phyloP scores from a whole-genome alignment of 1,284 basidiomycete species.

The Sporisorium reilianum region DNA sequence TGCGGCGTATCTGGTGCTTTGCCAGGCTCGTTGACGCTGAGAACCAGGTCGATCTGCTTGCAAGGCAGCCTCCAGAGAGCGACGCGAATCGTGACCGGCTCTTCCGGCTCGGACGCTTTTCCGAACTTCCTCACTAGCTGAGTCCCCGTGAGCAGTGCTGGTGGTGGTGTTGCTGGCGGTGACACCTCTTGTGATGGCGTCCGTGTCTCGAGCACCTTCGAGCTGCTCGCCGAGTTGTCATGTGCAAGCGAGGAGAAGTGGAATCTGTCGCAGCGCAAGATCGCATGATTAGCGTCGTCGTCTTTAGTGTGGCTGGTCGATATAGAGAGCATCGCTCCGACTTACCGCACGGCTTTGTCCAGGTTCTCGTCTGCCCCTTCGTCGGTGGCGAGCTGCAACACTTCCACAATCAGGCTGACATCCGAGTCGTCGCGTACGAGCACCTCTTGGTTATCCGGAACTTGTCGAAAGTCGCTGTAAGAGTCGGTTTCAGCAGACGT shows the following conservation, averaged over 20 bases:
- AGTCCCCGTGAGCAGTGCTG: constrained; percentile 50
- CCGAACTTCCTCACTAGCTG: constrained; percentile 65
- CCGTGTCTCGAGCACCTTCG: constrained; percentile 72
- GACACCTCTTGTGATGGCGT: constrained; percentile 13
- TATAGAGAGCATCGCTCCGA: background rate
- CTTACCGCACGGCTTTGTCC: constrained; percentile 65
- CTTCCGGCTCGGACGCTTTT: constrained; percentile 41
- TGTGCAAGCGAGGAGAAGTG: constrained; percentile 92
- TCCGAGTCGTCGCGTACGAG: constrained; percentile 80
- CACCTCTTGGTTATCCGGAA: constrained; percentile 98
- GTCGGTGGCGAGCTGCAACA: constrained; percentile 80
- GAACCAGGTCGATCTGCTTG: constrained; percentile 64
- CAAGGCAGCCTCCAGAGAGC: constrained; percentile 62
- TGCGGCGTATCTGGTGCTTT: constrained; percentile 1
- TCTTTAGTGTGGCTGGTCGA: background rate
- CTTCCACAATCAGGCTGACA: constrained; percentile 86
- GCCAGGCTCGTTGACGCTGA: constrained; percentile 63
- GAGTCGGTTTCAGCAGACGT: background rate
- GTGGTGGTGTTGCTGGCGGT: constrained; percentile 43
- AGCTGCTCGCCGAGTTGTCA: constrained; percentile 82
- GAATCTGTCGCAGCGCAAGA: constrained; percentile 74
- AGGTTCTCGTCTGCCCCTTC: constrained; percentile 73
- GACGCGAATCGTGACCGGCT: constrained; percentile 57
- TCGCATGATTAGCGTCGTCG: background rate
- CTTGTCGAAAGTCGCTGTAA: constrained; percentile 83